Percentiles rank a stretch among this genome's conserved stretches.
Conservation (phyloP, 257 asterid species). For the Capsicum rhomboideum region DNA sequence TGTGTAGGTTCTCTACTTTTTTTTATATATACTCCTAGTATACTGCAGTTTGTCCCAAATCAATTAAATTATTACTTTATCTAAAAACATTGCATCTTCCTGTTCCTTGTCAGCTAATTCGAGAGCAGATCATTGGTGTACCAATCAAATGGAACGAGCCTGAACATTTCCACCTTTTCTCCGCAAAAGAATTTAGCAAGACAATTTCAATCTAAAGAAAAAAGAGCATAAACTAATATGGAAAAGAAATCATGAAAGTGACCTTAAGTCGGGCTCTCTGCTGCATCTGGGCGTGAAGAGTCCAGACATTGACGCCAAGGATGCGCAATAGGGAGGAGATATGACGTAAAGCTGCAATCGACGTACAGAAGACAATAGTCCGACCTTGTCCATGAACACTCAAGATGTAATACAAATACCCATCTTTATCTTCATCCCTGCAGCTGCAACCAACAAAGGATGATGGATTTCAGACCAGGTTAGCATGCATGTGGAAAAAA, state of each 20-base stretch:
- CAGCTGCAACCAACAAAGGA: conserved; percentile 49
- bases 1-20: not conserved
- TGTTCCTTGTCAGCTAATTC: not conserved
- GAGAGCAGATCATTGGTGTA: not conserved
- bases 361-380: conserved; percentile 86
- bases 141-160: not conserved
- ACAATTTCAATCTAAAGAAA: not conserved
- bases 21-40: not conserved
- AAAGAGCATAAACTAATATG: not conserved
- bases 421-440: conserved; percentile 91
- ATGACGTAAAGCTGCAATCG: conserved; percentile 91
- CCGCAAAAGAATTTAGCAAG: not conserved
- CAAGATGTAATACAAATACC: conserved; percentile 71
- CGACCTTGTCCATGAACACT: conserved; percentile 93
- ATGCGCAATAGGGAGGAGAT: conserved; percentile 68
- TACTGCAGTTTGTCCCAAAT: not conserved
- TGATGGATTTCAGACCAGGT: conserved; percentile 1
- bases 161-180: not conserved
- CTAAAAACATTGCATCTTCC: not conserved
- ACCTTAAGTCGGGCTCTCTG: conserved; percentile 97
- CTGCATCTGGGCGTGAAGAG: conserved; percentile 97
- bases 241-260: not conserved
- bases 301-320: conserved; percentile 59
- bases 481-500: not conserved
- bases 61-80: not conserved